Percentiles rank a stretch among this genome's conserved stretches.
Conservation (phyloP, 2,329 filamentous ascomycete species). For the Myriosclerotinia scirpicola region DNA sequence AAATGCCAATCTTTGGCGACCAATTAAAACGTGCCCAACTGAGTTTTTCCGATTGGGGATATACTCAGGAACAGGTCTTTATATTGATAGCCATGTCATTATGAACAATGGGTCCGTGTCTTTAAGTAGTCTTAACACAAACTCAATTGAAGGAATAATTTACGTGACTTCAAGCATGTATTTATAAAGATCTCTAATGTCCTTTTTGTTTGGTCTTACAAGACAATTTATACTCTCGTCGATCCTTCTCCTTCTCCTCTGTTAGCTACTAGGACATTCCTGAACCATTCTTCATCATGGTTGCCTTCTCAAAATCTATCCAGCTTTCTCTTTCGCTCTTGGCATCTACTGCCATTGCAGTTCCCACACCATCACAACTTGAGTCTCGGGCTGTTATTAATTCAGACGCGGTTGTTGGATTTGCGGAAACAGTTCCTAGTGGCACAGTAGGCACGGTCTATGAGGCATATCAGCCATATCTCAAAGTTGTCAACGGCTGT, state of each 20-base stretch:
- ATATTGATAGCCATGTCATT: background rate
- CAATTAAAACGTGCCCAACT: background rate
- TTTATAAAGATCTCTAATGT: background rate
- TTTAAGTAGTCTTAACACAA: background rate
- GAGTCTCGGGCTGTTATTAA: slow-evolving; percentile 46
- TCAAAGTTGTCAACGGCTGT: slow-evolving; percentile 58
- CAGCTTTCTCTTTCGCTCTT: slow-evolving; percentile 28
- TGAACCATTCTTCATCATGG: slow-evolving; percentile 26
- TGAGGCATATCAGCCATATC: slow-evolving; percentile 55
- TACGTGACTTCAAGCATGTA: background rate
- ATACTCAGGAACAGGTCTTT: background rate
- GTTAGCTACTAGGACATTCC: background rate
- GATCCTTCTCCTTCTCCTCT: background rate
- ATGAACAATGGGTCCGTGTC: background rate
- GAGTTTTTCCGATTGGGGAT: background rate
- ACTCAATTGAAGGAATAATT: background rate
- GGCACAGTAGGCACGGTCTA: slow-evolving; percentile 50
- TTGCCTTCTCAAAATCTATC: slow-evolving; percentile 28
- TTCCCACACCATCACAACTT: slow-evolving; percentile 31
- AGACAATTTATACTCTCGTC: background rate
- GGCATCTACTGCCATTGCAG: slow-evolving; percentile 25
- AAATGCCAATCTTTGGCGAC: background rate
- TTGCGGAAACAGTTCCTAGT: slow-evolving; percentile 53
- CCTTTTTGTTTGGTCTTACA: background rate
- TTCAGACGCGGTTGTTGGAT: slow-evolving; percentile 52